phyloP scores from a whole-genome alignment of 1,284 basidiomycete genomes.

The Marasmius oreades region DNA sequence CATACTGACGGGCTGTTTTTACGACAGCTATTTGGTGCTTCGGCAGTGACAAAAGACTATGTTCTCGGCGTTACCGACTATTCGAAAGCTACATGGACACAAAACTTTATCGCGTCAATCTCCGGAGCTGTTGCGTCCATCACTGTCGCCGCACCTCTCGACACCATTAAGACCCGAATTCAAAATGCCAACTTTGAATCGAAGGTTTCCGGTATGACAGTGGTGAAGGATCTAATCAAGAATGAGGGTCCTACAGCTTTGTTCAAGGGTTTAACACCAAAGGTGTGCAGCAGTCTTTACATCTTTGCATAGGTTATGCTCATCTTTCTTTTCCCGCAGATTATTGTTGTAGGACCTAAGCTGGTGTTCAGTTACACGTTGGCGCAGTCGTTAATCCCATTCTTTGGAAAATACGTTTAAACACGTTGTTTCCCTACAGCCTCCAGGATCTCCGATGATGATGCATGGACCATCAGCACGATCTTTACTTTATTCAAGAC shows the following conservation, averaged over 20 bases:
- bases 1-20: not conserved
- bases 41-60: slow-evolving; percentile 93
- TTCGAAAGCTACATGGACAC: slow-evolving; percentile 89
- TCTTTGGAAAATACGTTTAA: slow-evolving; percentile 87
- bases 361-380: slow-evolving; percentile 98
- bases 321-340: slow-evolving; percentile 54
- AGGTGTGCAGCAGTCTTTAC: slow-evolving; percentile 51
- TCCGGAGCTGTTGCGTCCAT: slow-evolving; percentile 95
- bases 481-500: not conserved
- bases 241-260: slow-evolving; percentile 86
- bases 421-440: slow-evolving; percentile 2
- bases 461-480: not conserved
- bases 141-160: slow-evolving; percentile 93
- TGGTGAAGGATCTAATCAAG: slow-evolving; percentile 85
- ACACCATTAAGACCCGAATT: slow-evolving; percentile 95
- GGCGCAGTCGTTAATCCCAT: slow-evolving; percentile 93
- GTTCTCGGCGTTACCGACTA: slow-evolving; percentile 88
- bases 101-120: slow-evolving; percentile 95
- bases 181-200: slow-evolving; percentile 98
- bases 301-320: not conserved
- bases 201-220: slow-evolving; percentile 84
- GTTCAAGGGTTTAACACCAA: slow-evolving; percentile 96
- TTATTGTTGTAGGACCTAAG: slow-evolving; percentile 96
- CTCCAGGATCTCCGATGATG: not conserved
- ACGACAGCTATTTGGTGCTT: slow-evolving; percentile 88